These are phyloP conservation scores for Fusarium sp. DNA, from an alignment of 2,329 filamentous ascomycete species.

Conservation along the genomic window DNA sequence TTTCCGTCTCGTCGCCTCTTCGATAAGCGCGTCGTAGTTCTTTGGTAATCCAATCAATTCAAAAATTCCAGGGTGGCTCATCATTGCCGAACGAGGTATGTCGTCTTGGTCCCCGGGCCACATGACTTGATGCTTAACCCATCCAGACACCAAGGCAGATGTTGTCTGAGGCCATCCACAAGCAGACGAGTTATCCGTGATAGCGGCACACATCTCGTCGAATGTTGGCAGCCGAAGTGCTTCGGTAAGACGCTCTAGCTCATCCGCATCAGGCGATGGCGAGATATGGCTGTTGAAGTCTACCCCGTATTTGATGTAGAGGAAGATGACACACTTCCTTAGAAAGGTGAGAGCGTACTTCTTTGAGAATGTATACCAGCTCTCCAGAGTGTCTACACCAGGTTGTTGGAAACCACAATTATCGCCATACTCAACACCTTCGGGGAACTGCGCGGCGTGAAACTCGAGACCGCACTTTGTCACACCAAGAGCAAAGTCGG, in stretches of 20 bases:
- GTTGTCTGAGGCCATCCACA: slow-evolving; percentile 63
- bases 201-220: slow-evolving; percentile 77
- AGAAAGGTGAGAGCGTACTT: slow-evolving; percentile 92
- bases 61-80: slow-evolving; percentile 89
- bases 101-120: slow-evolving; percentile 50
- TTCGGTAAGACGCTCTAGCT: slow-evolving; percentile 84
- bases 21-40: slow-evolving; percentile 91
- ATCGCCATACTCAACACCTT: slow-evolving; percentile 43
- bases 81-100: slow-evolving; percentile 57
- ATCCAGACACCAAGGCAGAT: slow-evolving; percentile 67
- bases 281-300: slow-evolving; percentile 81
- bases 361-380: slow-evolving; percentile 71
- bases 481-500: slow-evolving; percentile 63
- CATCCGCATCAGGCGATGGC: slow-evolving; percentile 72
- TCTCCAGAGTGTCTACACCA: slow-evolving; percentile 63
- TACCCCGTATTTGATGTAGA: slow-evolving; percentile 89
- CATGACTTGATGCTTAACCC: slow-evolving; percentile 74
- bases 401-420: slow-evolving; percentile 66
- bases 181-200: slow-evolving; percentile 57
- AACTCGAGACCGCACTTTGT: slow-evolving; percentile 58
- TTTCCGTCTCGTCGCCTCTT: slow-evolving; percentile 83
- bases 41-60: slow-evolving; percentile 92
- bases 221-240: slow-evolving; percentile 80
- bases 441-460: slow-evolving; percentile 48
- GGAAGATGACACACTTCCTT: slow-evolving; percentile 83